Conservation (phyloP, 208 protist species). For the Novymonas esmeraldas region DNA sequence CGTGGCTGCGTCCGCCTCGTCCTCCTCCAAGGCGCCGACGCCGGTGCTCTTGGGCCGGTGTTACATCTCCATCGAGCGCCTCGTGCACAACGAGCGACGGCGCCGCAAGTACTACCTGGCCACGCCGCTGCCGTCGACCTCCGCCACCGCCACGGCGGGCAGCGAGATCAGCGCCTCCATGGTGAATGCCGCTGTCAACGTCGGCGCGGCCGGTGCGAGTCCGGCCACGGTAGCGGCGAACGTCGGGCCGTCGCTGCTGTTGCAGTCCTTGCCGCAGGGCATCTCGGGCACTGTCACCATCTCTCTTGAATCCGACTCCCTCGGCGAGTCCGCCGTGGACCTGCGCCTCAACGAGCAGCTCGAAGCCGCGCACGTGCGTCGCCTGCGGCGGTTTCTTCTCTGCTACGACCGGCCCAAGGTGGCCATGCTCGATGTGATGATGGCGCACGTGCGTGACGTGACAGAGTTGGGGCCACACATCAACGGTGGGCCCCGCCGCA, state of each 20-base stretch:
- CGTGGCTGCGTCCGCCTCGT: background rate
- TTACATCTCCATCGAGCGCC: slow-evolving; percentile 64
- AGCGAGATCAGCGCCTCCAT: background rate
- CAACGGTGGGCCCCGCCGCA: background rate
- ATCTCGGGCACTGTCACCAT: slow-evolving; percentile 73
- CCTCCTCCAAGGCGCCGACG: background rate
- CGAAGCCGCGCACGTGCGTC: slow-evolving; percentile 45
- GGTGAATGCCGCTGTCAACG: background rate
- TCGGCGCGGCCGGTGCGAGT: background rate
- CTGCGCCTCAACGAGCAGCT: slow-evolving; percentile 40
- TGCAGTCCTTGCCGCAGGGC: slow-evolving; percentile 31
- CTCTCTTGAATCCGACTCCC: slow-evolving; percentile 62
- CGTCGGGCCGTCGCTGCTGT: slow-evolving; percentile 24
- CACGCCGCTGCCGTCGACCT: slow-evolving; percentile 20
- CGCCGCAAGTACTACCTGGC: slow-evolving; percentile 44
- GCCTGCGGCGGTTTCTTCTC: slow-evolving; percentile 69
- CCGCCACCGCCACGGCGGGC: background rate
- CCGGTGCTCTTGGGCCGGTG: slow-evolving; percentile 61
- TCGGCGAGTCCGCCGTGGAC: slow-evolving; percentile 36
- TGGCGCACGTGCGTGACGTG: slow-evolving; percentile 58
- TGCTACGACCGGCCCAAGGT: slow-evolving; percentile 52
- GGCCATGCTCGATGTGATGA: slow-evolving; percentile 65
- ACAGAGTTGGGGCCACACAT: slow-evolving; percentile 24
- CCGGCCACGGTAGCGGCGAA: slow-evolving; percentile 4
- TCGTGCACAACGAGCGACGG: slow-evolving; percentile 56